Evolutionary conservation across 495 filamentous ascomycete species (phyloP), one percentile per base, ranked within the genome.

Genomic region (Emericellopsis terricola): DNA sequence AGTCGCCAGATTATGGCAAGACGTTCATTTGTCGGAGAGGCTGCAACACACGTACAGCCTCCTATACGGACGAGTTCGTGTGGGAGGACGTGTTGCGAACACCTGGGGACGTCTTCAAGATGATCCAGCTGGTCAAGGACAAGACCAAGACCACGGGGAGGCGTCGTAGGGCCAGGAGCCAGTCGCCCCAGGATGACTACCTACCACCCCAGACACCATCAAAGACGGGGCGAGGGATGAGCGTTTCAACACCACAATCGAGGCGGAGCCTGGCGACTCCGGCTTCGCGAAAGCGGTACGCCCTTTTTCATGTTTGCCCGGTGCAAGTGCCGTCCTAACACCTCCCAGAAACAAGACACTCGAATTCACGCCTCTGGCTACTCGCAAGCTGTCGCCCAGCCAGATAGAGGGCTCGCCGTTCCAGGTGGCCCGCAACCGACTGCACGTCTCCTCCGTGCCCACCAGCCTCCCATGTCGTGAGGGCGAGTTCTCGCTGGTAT

Each of bases 381-480:
- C 85, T 16, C 75, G 91, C 24, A 59, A 79, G 16, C 72, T 99
- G 33, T 81, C 81, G 9, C 82, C 84, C 2, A 57, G 68, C 5
- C 72, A 81, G 45, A 66, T 78, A 34, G 68, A 77, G n/a, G 72
- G 81, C 8, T 84, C 83, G 1, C 91, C 91, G 3, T 94, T 92
- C 53, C 84, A 87, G 39, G 68, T 91, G 36, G 91, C 87, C 23
- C 81, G 91, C 17, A 79, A 75, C 19, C 70, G 78, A 19, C 71
- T 99, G 2, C 91, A 99, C 50, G 91, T 96, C 23, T 86, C 91
- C 7, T 73, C 89, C 1, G 84, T 99, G 11, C 91, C 91, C 2
- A 60, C 76, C 8, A 77, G 76, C 8, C 69, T 99, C 3, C 91
- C 91, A 29, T 96, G 91, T 53, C 78, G 91, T 37, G 86, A 92